Evolutionary conservation across 1,139 yeast species (phyloP), one percentile per base, ranked within the genome.

Genomic region (Pichia sp.): DNA sequence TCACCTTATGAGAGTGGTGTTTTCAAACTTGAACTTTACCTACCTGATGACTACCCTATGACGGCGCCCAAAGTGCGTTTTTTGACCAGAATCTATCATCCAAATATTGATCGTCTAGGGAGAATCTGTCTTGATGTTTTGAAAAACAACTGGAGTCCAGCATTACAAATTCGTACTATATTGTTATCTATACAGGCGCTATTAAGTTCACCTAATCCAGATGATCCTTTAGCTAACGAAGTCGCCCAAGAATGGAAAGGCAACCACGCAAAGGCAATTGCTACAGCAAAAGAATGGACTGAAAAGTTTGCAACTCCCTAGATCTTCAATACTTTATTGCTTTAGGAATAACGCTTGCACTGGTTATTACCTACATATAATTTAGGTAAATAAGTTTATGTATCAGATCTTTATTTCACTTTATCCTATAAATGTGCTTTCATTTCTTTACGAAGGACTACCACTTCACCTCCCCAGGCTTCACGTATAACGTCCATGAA

Each of bases 221-320:
- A 93, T 69, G 99, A 93, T 72, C 99, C 99, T 1, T 78, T 95
- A 61, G 98, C 98, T 36, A 93, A 93, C 67, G 99, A 93, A 64
- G 99, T 93, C 45, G 99, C 99, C 3, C 92, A 90, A 63, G 93
- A 87, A 63, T 93, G 99, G 98, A 87, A 92, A 67, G 86, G 82
- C 61, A 84, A 93, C 66, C 96, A 90, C 70, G 75, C 79, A 53
- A 77, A 77, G 59, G 99, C 98, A 29, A 84, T 90, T 54, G 80
- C 75, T 32, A 90, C 87, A 31, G 98, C 98, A n/a, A 79, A 75
- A 65, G 85, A 85, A 62, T 92, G 97, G 97, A 92, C 98, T 0
- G 72, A 70, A 56, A 74, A 76, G 67, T 90, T 80, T 69, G 70
- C 70, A 41, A 63, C 59, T 47, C 49, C 51, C 26, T 31, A 46